phyloP scores from a whole-genome alignment of 1,284 basidiomycete genomes.

The Pseudomicrostroma phylloplanum region DNA sequence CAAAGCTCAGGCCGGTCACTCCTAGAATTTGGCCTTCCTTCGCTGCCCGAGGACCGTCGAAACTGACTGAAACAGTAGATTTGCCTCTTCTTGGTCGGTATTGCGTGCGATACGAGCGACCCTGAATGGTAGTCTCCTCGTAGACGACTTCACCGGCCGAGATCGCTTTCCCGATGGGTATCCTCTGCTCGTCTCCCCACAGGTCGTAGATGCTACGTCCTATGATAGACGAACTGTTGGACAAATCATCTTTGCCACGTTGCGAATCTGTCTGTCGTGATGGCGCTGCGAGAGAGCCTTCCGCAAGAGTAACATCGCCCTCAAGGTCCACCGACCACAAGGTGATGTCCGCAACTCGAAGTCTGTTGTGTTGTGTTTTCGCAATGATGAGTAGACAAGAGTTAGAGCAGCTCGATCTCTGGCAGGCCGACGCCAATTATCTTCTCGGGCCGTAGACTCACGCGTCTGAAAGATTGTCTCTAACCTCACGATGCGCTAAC shows the following conservation, averaged over 20 bases:
- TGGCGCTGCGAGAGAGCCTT: constrained; percentile 22
- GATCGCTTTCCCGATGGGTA: constrained; percentile 31
- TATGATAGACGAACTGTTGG: background rate
- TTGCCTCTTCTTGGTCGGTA: constrained; percentile 24
- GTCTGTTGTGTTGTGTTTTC: too few species aligned
- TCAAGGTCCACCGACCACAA: constrained; percentile 41
- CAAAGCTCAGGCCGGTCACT: constrained; percentile 50
- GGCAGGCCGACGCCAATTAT: too few species aligned
- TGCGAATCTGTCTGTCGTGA: background rate
- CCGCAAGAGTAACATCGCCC: constrained; percentile 36
- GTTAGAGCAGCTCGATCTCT: too few species aligned
- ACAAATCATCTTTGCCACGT: background rate
- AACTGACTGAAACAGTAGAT: background rate
- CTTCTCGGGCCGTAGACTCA: too few species aligned
- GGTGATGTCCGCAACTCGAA: constrained; percentile 31
- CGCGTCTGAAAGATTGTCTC: background rate
- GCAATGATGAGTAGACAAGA: too few species aligned
- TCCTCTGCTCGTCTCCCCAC: background rate
- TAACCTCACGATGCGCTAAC: background rate
- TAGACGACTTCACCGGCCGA: constrained; percentile 31
- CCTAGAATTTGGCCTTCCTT: constrained; percentile 32
- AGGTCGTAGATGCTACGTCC: background rate
- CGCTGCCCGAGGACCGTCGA: background rate
- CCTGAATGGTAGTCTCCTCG: constrained; percentile 43
- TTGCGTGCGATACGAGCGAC: constrained; percentile 41